Percentiles rank a stretch among this genome's conserved stretches.
Evolutionary conservation across 768 basidiomycete species (phyloP).

Genomic region (Phlebiopsis gigantea): DNA sequence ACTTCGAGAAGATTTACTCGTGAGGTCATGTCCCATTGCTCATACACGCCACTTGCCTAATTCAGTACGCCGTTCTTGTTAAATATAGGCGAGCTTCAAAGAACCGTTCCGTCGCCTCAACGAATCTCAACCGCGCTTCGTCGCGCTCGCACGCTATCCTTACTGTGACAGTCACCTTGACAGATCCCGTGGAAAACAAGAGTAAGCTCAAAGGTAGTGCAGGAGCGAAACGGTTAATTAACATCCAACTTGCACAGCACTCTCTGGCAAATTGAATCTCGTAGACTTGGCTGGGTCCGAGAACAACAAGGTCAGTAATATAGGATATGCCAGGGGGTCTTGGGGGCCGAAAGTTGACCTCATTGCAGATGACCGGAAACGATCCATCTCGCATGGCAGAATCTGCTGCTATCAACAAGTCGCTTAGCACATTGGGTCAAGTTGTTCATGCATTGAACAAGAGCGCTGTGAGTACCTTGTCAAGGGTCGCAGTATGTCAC

Average conservation of each 20-base stretch:
- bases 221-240: background rate
- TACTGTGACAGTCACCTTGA: conserved; percentile 62
- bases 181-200: conserved; percentile 46
- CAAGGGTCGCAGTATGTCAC: background rate
- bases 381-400: conserved; percentile 85
- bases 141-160: conserved; percentile 89
- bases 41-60: background rate
- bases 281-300: conserved; percentile 90
- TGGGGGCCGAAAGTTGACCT: too few species aligned
- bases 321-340: background rate
- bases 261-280: conserved; percentile 76
- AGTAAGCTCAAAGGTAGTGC: conserved; percentile 33
- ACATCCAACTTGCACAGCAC: conserved; percentile 33
- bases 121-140: conserved; percentile 77
- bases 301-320: conserved; percentile 67
- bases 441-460: conserved; percentile 82
- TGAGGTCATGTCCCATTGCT: conserved; percentile 22
- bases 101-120: conserved; percentile 80
- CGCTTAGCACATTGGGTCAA: conserved; percentile 79
- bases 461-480: conserved; percentile 45
- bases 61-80: background rate
- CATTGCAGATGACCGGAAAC: conserved; percentile 67
- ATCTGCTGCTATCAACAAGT: conserved; percentile 86
- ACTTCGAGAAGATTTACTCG: conserved; percentile 45
- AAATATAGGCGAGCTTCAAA: conserved; percentile 56